Evolutionary conservation across 2,329 filamentous ascomycete species (phyloP), one percentile per base, ranked within the genome.

Genomic region (Thelonectria discophora): DNA sequence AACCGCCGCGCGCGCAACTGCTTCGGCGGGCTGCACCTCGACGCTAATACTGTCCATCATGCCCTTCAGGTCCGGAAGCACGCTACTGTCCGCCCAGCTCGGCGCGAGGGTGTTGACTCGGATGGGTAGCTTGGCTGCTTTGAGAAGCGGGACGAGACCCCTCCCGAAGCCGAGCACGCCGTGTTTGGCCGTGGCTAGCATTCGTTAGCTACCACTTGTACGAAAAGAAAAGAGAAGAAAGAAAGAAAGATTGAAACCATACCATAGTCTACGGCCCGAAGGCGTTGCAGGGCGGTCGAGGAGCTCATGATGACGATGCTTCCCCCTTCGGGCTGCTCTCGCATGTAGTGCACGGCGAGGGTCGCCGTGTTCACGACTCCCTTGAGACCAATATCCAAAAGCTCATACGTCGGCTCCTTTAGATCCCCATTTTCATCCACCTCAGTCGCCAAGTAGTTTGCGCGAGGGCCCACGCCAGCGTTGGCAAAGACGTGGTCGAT

Each of bases 401-500:
- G 74, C 0, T 71, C 64, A 5, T 75, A 67, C 15, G 71, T 74
- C 2, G 84, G 84, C 57, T 84, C 79, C 37, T 78, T 71, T 5
- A 81, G 76, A 34, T 85, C 78, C 0, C 82, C 83, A n/a, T 79
- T 78, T 18, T 77, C 79, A 51, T 86, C 82, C 10, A 82, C 72
- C n/a, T 79, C 78, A 2, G 78, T 75, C 4, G 76, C 75, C 2
- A 86, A 64, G 63, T 84, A 86, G 66, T 83, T 72, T 2, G 77
- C 76, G 3, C 76, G 76, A 9, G 81, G 80, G 0, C 75, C 76
- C 30, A 88, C 75, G 15, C 86, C 86, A 0, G 86, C 86, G 65
- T 88, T 88, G 55, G 90, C 87, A 70, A 93, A 93, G 7, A 92
- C 91, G 72, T 91, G 86, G 45, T 91, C 91, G 62, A 94, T 85